Conservation (phyloP, 108 stramenopile species). For the Nitzschia inconspicua region DNA sequence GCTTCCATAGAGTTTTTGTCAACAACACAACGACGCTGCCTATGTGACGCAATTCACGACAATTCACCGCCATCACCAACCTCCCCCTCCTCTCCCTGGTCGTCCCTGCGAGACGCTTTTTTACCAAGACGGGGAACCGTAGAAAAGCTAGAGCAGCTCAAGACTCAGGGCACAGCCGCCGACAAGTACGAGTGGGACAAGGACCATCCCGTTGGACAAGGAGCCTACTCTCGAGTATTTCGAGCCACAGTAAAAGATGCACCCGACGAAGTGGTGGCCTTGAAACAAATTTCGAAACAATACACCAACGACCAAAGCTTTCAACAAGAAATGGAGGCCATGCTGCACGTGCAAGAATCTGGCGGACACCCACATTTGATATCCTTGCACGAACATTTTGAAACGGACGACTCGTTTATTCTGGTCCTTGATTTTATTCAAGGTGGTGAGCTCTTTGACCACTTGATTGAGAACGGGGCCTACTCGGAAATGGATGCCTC, state of each 20-base stretch:
- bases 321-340: slow-evolving; percentile 70
- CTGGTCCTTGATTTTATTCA: slow-evolving; percentile 74
- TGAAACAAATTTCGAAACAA: slow-evolving; percentile 71
- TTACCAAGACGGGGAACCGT: not conserved
- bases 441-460: slow-evolving; percentile 89
- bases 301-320: slow-evolving; percentile 55
- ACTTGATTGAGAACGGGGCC: slow-evolving; percentile 75
- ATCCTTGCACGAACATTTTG: slow-evolving; percentile 67
- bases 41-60: slow-evolving; percentile 4
- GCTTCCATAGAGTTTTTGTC: too few species aligned
- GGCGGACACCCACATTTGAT: slow-evolving; percentile 85
- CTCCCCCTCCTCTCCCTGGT: too few species aligned
- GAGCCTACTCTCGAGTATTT: slow-evolving; percentile 70
- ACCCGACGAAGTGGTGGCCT: slow-evolving; percentile 53
- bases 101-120: too few species aligned
- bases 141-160: not conserved
- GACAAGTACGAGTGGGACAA: slow-evolving; percentile 28
- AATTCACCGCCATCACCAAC: not conserved
- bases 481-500: slow-evolving; percentile 83
- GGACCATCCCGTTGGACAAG: slow-evolving; percentile 30
- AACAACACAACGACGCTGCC: not conserved
- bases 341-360: slow-evolving; percentile 51
- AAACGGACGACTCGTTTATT: slow-evolving; percentile 60
- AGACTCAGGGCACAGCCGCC: slow-evolving; percentile 11
- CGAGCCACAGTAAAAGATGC: slow-evolving; percentile 41